phyloP scores from a whole-genome alignment of 1,284 basidiomycete genomes.

The Cystobasidium slooffiae region DNA sequence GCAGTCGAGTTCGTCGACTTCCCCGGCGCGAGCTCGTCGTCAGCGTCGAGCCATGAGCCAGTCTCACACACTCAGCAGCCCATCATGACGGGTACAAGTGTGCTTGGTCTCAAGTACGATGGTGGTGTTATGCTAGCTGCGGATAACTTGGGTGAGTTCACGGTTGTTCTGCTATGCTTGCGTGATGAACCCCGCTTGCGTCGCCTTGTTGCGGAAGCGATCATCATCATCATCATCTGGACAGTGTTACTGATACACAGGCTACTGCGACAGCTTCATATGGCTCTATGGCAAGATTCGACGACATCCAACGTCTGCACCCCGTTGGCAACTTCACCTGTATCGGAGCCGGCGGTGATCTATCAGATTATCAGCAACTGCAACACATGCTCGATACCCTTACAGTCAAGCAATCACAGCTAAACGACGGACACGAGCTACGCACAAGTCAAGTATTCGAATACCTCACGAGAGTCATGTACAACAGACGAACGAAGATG shows the following conservation, averaged over 20 bases:
- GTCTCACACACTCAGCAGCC: conserved; percentile 64
- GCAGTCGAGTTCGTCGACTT: conserved; percentile 25
- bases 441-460: conserved; percentile 92
- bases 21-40: conserved; percentile 26
- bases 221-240: background rate
- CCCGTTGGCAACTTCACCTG: conserved; percentile 81
- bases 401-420: conserved; percentile 50
- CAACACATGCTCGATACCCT: conserved; percentile 76
- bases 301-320: conserved; percentile 87
- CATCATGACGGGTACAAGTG: conserved; percentile 94
- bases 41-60: conserved; percentile 27
- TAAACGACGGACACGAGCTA: conserved; percentile 77
- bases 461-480: conserved; percentile 90
- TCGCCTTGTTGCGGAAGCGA: background rate
- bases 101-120: conserved; percentile 91
- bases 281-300: conserved; percentile 95
- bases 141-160: conserved; percentile 80
- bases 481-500: conserved; percentile 82
- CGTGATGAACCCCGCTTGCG: conserved; percentile 10
- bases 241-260: background rate
- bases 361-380: conserved; percentile 97
- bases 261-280: conserved; percentile 77
- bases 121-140: conserved; percentile 99
- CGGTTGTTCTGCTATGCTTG: too few species aligned
- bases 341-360: conserved; percentile 91